Percentiles rank a stretch among this genome's conserved stretches.
These are phyloP conservation scores for Ustulina deusta DNA, from an alignment of 2,329 filamentous ascomycete genomes.

Conservation along the genomic window DNA sequence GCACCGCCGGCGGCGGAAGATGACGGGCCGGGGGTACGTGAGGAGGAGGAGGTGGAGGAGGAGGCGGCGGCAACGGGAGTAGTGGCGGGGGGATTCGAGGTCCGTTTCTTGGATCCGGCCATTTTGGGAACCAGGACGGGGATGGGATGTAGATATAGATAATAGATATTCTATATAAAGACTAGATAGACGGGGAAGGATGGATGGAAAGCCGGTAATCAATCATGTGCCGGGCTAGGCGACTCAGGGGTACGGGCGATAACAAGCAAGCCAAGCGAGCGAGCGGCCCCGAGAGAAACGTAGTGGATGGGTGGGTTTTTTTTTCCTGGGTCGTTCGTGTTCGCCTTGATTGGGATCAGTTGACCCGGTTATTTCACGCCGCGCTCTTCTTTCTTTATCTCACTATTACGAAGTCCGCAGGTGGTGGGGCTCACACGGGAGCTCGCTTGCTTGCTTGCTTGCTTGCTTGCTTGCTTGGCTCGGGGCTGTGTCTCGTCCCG, in stretches of 20 bases:
- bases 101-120: conserved; percentile 1
- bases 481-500: conserved; percentile 4
- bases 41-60: conserved; percentile 21
- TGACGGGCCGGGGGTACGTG: conserved; percentile 23
- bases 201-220: background rate
- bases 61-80: conserved; percentile 12
- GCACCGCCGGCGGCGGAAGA: conserved; percentile 15
- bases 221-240: conserved; percentile 8
- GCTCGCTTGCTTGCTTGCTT: background rate
- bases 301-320: conserved; percentile 14
- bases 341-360: conserved; percentile 10
- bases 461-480: background rate
- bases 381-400: background rate
- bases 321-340: background rate
- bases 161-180: background rate
- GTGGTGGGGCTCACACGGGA: background rate
- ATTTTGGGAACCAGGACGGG: background rate
- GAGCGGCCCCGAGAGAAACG: background rate
- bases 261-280: background rate
- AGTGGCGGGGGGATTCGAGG: conserved; percentile 10
- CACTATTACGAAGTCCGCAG: background rate
- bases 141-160: background rate
- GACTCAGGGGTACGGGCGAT: conserved; percentile 11
- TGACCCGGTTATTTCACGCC: background rate
- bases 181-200: background rate